Conservation (phyloP, 1,284 basidiomycete genomes). For the Ustilago curta region DNA sequence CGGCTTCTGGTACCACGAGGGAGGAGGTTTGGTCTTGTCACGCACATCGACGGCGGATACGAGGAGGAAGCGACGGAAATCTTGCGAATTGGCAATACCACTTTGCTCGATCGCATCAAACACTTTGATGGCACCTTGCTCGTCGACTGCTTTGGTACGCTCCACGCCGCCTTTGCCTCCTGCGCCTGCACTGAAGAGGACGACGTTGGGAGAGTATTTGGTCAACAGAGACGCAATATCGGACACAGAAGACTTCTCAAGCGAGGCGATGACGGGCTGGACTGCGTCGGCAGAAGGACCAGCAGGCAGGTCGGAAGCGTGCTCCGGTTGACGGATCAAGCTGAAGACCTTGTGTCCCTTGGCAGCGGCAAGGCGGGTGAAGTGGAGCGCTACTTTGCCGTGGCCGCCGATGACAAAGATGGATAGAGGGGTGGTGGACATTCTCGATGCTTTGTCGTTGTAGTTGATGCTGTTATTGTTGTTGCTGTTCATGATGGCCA, state of each 20-base stretch:
- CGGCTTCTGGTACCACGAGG: constrained; percentile 41
- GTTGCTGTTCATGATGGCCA: not conserved
- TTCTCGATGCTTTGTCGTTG: constrained; percentile 2
- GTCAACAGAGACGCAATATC: constrained; percentile 74
- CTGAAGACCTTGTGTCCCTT: constrained; percentile 52
- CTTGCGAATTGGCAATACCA: constrained; percentile 68
- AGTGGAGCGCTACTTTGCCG: constrained; percentile 57
- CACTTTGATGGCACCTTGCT: constrained; percentile 78
- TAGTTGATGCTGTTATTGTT: not conserved
- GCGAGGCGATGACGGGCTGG: constrained; percentile 74
- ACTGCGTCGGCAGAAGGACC: constrained; percentile 66
- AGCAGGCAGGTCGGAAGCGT: constrained; percentile 50
- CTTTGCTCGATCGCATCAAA: constrained; percentile 78
- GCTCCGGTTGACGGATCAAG: constrained; percentile 54
- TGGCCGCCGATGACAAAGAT: constrained; percentile 60
- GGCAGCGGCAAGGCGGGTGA: constrained; percentile 49
- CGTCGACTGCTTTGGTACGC: constrained; percentile 78
- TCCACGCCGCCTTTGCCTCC: constrained; percentile 77
- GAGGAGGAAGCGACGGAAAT: constrained; percentile 74
- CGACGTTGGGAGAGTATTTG: constrained; percentile 72
- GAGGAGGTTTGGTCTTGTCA: constrained; percentile 71
- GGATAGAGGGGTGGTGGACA: constrained; percentile 31
- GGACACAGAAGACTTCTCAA: constrained; percentile 74
- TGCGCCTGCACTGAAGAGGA: constrained; percentile 79
- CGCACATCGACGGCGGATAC: constrained; percentile 78